Evolutionary conservation across 2,329 filamentous ascomycete genomes (phyloP), one percentile per base, ranked within the genome.

Genomic region (Alternaria hordeiaustralica): DNA sequence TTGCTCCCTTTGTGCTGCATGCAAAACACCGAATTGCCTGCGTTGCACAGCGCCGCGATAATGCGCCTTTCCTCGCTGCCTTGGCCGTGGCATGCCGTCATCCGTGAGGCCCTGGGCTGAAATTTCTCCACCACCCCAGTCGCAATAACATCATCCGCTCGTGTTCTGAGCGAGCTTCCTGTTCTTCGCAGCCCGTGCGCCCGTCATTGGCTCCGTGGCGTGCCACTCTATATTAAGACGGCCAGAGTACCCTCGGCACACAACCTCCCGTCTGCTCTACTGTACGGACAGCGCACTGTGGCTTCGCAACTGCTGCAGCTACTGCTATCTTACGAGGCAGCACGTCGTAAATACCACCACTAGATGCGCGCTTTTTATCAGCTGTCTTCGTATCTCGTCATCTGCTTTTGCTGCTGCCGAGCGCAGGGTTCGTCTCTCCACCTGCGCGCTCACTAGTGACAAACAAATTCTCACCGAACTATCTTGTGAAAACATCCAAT

Each of bases 161-260:
- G 55, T 41, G 43, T 50, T 53, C 44, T 56, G 58, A 54, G 51
- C 61, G 28, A 62, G 60, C 60, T 63, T 44, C 60, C 58, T 62
- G 25, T 55, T 64, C 46, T 55, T 56, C 47, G 33, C 23, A 46
- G 64, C 47, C 61, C 60, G 66, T 59, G 61, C 66, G 44, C 62
- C n/a, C 50, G 50, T 66, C 63, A 71, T 74, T 71, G 68, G 65
- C 58, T 54, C 18, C n/a, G 23, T 67, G 57, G 70, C 49, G 28
- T 53, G 30, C 70, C 66, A 64, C 71, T 70, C 72, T 72, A 67
- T 63, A 74, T 72, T 70, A 68, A 73, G 71, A 65, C 58, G 47
- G 63, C 49, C 61, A 65, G 47, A 55, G 64, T 71, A 18, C 45
- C 66, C 60, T 67, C 66, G 66, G 66, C 56, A 67, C 64, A 61